A percentile compares a stretch with the other conserved stretches of the same genome.
Conservation (phyloP, 2,329 filamentous ascomycete species). For the Emydomyces testavorans region DNA sequence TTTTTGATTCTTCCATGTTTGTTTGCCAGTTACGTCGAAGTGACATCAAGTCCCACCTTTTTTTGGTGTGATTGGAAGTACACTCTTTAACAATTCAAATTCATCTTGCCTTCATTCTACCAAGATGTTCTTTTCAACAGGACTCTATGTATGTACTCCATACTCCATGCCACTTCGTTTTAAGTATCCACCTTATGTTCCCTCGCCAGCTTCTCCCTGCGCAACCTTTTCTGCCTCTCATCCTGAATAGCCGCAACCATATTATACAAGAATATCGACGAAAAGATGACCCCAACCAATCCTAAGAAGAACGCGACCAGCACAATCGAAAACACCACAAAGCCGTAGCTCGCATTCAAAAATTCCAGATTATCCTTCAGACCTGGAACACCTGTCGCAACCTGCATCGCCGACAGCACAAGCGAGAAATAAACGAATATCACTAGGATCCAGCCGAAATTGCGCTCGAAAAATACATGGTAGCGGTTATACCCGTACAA, state of each 20-base stretch:
- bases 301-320: constrained; percentile 11
- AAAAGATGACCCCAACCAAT: constrained; percentile 10
- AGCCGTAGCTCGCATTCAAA: constrained; percentile 12
- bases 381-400: constrained; percentile 18
- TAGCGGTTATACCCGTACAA: constrained; percentile 29
- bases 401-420: constrained; percentile 42
- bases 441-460: constrained; percentile 34
- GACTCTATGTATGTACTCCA: no score
- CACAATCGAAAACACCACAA: constrained; percentile 15
- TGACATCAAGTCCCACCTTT: neutral
- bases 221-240: constrained; percentile 10
- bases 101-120: no score
- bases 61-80: no score
- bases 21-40: no score
- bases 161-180: neutral
- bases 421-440: constrained; percentile 36
- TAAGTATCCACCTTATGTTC: neutral
- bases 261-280: constrained; percentile 14
- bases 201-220: constrained; percentile 6
- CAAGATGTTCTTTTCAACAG: neutral
- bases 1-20: neutral
- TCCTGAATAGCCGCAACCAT: constrained; percentile 12
- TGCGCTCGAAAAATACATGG: constrained; percentile 33
- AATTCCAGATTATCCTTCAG: constrained; percentile 12
- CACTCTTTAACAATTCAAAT: no score